phyloP scores from a whole-genome alignment of 139 green algal species.

The Microglena sp. region DNA sequence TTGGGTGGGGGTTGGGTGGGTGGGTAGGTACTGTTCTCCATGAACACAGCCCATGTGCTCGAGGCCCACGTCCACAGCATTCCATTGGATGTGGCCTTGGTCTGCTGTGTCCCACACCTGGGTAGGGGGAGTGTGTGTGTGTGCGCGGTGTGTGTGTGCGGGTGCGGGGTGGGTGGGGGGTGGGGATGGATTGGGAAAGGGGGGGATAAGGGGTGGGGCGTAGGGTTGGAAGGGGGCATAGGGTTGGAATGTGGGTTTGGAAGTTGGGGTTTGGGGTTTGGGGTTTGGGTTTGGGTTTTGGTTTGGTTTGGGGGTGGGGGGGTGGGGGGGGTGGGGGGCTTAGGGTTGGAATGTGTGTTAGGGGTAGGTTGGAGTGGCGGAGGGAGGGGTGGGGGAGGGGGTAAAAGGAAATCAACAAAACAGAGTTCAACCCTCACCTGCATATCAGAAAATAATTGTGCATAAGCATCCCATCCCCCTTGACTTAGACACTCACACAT shows the following conservation, averaged over 20 bases:
- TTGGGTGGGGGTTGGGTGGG: no score
- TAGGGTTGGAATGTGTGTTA: no score
- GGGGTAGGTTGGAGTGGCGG: no score
- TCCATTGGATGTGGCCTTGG: conserved; percentile 45
- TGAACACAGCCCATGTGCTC: conserved; percentile 65
- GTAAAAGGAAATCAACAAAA: no score
- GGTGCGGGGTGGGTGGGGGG: neutral
- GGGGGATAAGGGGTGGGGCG: neutral
- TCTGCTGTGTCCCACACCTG: conserved; percentile 35
- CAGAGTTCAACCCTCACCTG: no score
- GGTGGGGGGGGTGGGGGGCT: no score
- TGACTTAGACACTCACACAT: no score
- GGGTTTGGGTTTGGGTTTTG: neutral
- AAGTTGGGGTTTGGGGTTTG: neutral
- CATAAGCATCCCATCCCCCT: no score
- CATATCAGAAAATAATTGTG: no score
- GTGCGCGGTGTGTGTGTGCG: no score
- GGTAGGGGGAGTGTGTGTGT: neutral
- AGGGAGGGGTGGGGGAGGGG: no score
- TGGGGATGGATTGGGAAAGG: neutral
- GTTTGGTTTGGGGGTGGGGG: neutral
- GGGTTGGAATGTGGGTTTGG: neutral
- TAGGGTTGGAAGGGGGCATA: neutral
- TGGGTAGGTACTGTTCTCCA: conserved; percentile 62
- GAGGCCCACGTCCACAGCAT: conserved; percentile 29